A percentile compares a stretch with the other conserved stretches of the same genome.
Conservation (phyloP, 2,329 filamentous ascomycete genomes). For the Sphaerulina musiva region DNA sequence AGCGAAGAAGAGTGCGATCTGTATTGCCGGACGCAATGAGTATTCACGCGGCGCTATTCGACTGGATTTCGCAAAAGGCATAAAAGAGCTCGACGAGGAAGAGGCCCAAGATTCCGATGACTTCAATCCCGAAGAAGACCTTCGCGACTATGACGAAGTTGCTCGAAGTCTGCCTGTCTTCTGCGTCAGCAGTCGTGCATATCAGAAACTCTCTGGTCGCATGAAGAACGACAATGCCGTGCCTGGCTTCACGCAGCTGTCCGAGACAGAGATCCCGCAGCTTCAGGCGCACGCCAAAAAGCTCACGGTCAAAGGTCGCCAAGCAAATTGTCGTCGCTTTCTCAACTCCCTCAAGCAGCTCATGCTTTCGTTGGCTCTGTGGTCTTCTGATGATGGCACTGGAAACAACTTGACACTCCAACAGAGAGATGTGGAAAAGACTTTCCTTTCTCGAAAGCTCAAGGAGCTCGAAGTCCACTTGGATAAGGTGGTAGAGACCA, state of each 20-base stretch:
- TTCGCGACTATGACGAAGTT: slow-evolving; percentile 53
- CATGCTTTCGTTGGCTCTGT: slow-evolving; percentile 49
- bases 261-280: slow-evolving; percentile 54
- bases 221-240: slow-evolving; percentile 48
- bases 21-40: slow-evolving; percentile 52
- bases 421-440: slow-evolving; percentile 36
- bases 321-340: slow-evolving; percentile 43
- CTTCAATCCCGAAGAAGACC: slow-evolving; percentile 51
- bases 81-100: slow-evolving; percentile 56
- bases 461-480: slow-evolving; percentile 39
- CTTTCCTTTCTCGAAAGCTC: slow-evolving; percentile 37
- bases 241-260: slow-evolving; percentile 46
- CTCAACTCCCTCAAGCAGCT: slow-evolving; percentile 48
- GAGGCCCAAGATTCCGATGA: slow-evolving; percentile 46
- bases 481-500: slow-evolving; percentile 37
- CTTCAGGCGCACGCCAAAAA: slow-evolving; percentile 54
- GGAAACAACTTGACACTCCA: slow-evolving; percentile 38
- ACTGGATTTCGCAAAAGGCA: slow-evolving; percentile 53
- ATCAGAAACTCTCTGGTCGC: slow-evolving; percentile 55
- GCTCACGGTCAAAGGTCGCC: slow-evolving; percentile 48
- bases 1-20: slow-evolving; percentile 35
- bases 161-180: slow-evolving; percentile 55
- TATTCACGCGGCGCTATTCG: slow-evolving; percentile 52
- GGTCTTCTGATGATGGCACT: slow-evolving; percentile 42
- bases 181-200: slow-evolving; percentile 57